Evolutionary conservation across 1,284 basidiomycete genomes (phyloP), one percentile per base, ranked within the genome.

Genomic region (Rhizopogon hawkerae): DNA sequence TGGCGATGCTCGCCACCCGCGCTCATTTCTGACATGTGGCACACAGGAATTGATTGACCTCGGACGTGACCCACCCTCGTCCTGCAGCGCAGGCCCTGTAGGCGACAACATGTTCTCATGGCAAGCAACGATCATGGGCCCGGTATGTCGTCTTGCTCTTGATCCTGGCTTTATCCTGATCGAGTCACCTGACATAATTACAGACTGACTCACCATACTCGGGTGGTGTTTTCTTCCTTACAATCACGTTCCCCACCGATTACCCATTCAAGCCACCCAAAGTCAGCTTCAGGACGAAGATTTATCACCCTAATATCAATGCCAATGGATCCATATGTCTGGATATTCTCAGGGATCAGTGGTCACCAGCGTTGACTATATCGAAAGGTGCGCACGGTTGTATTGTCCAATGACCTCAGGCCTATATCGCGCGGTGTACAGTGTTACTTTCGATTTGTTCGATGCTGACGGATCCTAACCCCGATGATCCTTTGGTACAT

Each of bases 231-330:
- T 96, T 95, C 76, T 95, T 95, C 85, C 83, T 96, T 58, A 91
- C 83, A 51, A 95, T 95, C 69, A 83, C 79, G 44, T 94, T 95
- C 81, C 89, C 89, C 43, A 85, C 85, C 71, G 93, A 97, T 71
- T 97, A 97, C 76, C 93, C 93, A 37, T 96, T 97, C 85, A 95
- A 95, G 77, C 95, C 96, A 36, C 96, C 96, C 69, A 98, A 98
- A 81, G 92, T 98, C 70, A 89, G 88, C 73, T 98, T 99, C 75
- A 93, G 91, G 61, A 98, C 95, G 66, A 97, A 95, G 85, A 90
- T 90, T 60, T 93, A 92, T 69, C 92, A 95, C 70, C 90, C 91
- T 44, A 95, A 95, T 77, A 94, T 96, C 89, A 96, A 96, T 69
- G 87, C 89, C 57, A 94, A 96, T 63, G 96, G 96, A 44, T 94